A percentile compares a stretch with the other conserved stretches of the same genome.
These are phyloP conservation scores for Tuctoria greenei DNA, from an alignment of 176 grass and related monocot species.

Conservation along the genomic window DNA sequence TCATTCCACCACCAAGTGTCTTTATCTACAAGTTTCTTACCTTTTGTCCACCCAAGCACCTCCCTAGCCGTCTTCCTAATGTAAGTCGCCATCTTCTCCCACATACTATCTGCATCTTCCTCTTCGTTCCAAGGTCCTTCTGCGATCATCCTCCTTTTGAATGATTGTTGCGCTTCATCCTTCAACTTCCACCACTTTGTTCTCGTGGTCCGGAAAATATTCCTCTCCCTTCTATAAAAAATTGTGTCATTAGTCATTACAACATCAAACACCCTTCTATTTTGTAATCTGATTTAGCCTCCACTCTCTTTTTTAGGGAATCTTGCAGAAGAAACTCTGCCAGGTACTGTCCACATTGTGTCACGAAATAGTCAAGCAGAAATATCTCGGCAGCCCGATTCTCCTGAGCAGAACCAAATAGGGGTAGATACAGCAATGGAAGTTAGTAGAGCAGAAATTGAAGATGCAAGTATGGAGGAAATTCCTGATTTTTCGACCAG, in stretches of 20 bases:
- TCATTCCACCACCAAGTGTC: too few relatives aligned
- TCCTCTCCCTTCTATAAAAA: neutral
- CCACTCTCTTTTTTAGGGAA: slow-evolving; percentile 43
- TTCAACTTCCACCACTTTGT: too few relatives aligned
- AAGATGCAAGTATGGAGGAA: slow-evolving; percentile 57
- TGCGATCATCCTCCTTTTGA: too few relatives aligned
- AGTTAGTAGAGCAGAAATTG: slow-evolving; percentile 40
- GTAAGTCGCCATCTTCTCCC: too few relatives aligned
- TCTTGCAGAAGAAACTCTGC: slow-evolving; percentile 50
- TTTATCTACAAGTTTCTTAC: too few relatives aligned
- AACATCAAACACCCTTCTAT: neutral
- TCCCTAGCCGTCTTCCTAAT: too few relatives aligned
- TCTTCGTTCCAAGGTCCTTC: too few relatives aligned
- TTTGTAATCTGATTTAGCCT: slow-evolving; percentile 8
- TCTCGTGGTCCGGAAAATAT: too few relatives aligned
- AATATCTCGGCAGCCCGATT: slow-evolving; percentile 42
- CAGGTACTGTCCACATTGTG: slow-evolving; percentile 53
- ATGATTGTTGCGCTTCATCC: too few relatives aligned
- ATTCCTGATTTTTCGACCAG: slow-evolving; percentile 47
- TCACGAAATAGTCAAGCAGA: slow-evolving; percentile 49
- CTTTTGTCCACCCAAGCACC: too few relatives aligned
- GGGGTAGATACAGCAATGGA: slow-evolving; percentile 48
- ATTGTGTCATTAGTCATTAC: neutral
- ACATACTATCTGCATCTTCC: too few relatives aligned
- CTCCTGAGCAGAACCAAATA: slow-evolving; percentile 54